A percentile compares a stretch with the other conserved stretches of the same genome.
phyloP scores from a whole-genome alignment of 2,329 filamentous ascomycete genomes.

The Calonectria leucothoes region DNA sequence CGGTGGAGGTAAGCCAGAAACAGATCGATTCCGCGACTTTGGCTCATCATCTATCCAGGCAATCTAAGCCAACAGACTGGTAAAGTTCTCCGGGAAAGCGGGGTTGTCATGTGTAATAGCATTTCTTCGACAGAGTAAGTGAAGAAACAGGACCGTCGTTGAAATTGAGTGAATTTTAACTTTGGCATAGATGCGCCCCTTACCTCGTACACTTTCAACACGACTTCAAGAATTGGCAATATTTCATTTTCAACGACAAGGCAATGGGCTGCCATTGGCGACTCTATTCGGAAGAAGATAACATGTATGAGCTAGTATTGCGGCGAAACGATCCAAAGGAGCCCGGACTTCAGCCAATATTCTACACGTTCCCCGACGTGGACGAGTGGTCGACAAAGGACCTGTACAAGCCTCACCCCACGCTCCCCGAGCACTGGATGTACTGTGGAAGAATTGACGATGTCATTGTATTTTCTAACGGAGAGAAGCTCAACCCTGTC shows the following conservation, averaged over 20 bases:
- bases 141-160: neutral
- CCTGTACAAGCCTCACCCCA: slow-evolving; percentile 52
- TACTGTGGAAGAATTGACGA: slow-evolving; percentile 49
- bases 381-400: slow-evolving; percentile 51
- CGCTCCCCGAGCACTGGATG: slow-evolving; percentile 47
- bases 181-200: slow-evolving; percentile 44
- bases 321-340: slow-evolving; percentile 50
- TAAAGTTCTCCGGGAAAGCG: slow-evolving; percentile 49
- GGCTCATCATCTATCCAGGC: slow-evolving; percentile 36
- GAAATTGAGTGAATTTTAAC: neutral
- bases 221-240: slow-evolving; percentile 54
- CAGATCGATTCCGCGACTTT: neutral
- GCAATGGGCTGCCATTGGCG: slow-evolving; percentile 56
- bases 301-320: slow-evolving; percentile 47
- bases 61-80: slow-evolving; percentile 52
- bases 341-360: slow-evolving; percentile 48
- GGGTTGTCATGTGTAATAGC: slow-evolving; percentile 49
- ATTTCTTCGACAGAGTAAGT: slow-evolving; percentile 58
- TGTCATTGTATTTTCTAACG: slow-evolving; percentile 62
- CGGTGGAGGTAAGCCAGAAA: slow-evolving; percentile 50
- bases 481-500: slow-evolving; percentile 61
- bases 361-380: slow-evolving; percentile 50
- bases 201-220: slow-evolving; percentile 48
- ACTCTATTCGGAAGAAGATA: slow-evolving; percentile 3
- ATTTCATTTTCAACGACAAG: slow-evolving; percentile 55